These are phyloP conservation scores for Jamesozyma spencerorum DNA, from an alignment of 805 yeast genomes.

Conservation along the genomic window DNA sequence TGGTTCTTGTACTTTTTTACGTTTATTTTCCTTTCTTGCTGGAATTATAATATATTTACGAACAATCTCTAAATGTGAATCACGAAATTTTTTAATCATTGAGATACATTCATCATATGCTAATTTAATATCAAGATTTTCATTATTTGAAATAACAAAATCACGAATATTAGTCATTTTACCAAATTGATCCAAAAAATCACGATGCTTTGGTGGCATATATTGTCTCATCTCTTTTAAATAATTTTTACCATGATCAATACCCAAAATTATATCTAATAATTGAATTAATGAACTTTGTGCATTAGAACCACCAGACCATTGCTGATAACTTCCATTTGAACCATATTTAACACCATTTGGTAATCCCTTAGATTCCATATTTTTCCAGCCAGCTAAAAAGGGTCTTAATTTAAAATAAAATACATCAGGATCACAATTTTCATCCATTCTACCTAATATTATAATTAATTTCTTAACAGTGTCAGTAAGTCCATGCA, in stretches of 20 bases:
- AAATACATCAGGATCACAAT: conserved; percentile 90
- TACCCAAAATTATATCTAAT: conserved; percentile 64
- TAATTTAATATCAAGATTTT: conserved; percentile 48
- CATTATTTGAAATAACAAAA: conserved; percentile 42
- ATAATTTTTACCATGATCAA: conserved; percentile 42
- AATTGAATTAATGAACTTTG: conserved; percentile 86
- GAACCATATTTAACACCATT: conserved; percentile 73
- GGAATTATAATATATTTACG: conserved; percentile 79
- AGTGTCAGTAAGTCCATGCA: conserved; percentile 62
- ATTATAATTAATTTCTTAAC: conserved; percentile 68
- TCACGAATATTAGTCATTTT: conserved; percentile 52
- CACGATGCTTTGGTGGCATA: conserved; percentile 83
- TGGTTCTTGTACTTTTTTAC: background rate
- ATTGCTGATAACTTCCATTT: conserved; percentile 44
- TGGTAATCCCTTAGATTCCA: conserved; percentile 77
- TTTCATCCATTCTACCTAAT: conserved; percentile 76
- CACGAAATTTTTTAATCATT: conserved; percentile 79
- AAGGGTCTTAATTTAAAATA: conserved; percentile 81
- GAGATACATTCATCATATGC: conserved; percentile 86
- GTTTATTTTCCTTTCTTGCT: conserved; percentile 34
- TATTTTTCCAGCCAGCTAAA: conserved; percentile 89
- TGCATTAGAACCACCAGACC: conserved; percentile 90
- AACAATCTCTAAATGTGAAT: conserved; percentile 87
- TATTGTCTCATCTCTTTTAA: conserved; percentile 63
- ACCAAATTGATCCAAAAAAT: conserved; percentile 56